Base-by-base conservation (phyloP, 306 rosid genomes). In the Adenanthera pavonina region DNA sequence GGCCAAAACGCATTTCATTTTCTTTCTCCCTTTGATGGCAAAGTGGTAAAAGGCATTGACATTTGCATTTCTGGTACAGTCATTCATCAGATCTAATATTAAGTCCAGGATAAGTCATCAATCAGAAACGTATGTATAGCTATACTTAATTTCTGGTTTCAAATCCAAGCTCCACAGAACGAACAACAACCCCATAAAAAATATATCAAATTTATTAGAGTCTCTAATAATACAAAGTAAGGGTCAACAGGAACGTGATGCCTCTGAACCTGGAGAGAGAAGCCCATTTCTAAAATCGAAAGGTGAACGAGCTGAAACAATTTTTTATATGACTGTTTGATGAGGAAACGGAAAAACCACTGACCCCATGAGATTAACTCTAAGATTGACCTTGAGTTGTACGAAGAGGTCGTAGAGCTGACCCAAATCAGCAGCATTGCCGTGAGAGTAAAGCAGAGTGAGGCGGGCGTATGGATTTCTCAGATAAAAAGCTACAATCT, bases 301-400 rank as follows among this genome's bases (percentile, higher is more conserved):
- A 74, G 46, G 74, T 34, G 38, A 65, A 81, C 35, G 33, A 72
- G 51, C 47, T 72, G 13, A 49, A 68, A 20, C 67, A 34, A 56
- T 25, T 52, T 56, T 69, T 44, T 54, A n/a, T 9, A 59, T 69
- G 66, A n/a, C 41, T 34, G 19, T 2, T 60, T 7, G 59, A 7
- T 51, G 51, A 76, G 81, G 52, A 44, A 76, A 77, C 14, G 66
- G 75, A 76, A 84, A 6, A 84, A 81, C 25, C 75, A 92, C 96
- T 86, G 69, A 95, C 99, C 99, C 99, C 88, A 95, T 92, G 81
- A 95, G 94, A 89, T 95, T 95, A 86, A 95, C 99, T 88, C 97
- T 85, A 75, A 95, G 99, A 91, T 92, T 92, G 85, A 92, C 91
- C 90, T 92, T 95, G 87, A 95, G 99, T 90, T 95, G 99, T 35